Base-by-base conservation (phyloP, 192 early-diverging fungal genomes). In the Pilaira anomala region DNA sequence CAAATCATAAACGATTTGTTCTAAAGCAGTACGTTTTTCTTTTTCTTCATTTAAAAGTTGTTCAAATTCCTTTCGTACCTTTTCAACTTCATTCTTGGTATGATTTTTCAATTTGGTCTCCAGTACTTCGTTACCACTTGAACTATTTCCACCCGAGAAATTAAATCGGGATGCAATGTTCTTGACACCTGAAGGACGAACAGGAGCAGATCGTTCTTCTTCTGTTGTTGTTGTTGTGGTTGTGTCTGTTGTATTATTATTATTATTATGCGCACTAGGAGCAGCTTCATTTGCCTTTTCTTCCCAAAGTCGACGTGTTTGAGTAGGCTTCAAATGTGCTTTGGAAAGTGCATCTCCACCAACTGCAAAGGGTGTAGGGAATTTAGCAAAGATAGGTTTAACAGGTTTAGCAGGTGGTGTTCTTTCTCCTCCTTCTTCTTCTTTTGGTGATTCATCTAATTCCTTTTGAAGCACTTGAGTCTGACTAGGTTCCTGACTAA, bases 341-440 rank as follows among this genome's bases (percentile, higher is more conserved):
- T 60, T 44, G 3, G 58, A 41, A 24, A 62, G 45, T 11, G 51
- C 64, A 21, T 60, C 73, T 14, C 53, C 64, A 19, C 44, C 44
- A 2, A 55, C 25, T 22, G 69, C 65, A 64, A 76, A 71, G 0
- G 74, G 74, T 13, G 74, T 76, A 22, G 74, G 65, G 54, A 71
- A 76, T 53, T 76, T 76, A 30, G 50, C 60, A 65, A 76, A 76
- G 30, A 76, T 76, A 26, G 74, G 74, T 22, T 76, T 76, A 18
- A 67, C 30, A 0, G 74, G 74, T 48, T 76, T 76, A 16, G 65
- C 61, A 14, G 74, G 74, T 11, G 68, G 65, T 41, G 56, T 24
- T 62, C 13, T 11, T 25, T 60, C 44, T 41, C 16, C 7, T 24
- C 14, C 3, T 40, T 41, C 24, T 25, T 40, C 45, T 50, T 44